Conservation (phyloP, 1,139 yeast species). For the Pichia sp. region DNA sequence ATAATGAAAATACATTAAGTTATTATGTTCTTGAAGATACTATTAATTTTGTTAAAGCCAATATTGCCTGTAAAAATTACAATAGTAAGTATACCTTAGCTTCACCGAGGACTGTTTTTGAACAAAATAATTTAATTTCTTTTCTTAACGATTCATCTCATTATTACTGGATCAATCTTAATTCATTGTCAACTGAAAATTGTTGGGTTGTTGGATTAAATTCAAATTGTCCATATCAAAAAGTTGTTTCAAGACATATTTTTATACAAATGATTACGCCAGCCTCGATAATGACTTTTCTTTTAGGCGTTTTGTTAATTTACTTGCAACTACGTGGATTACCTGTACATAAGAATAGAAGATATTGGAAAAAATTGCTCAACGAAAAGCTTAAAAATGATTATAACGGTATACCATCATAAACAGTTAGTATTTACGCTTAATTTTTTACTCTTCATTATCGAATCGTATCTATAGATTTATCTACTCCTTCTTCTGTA, state of each 20-base stretch:
- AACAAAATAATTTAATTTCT: constrained; percentile 33
- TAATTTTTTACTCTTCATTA: neutral
- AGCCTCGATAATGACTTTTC: constrained; percentile 49
- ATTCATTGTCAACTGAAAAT: constrained; percentile 63
- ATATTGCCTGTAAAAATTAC: constrained; percentile 19
- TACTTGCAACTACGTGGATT: constrained; percentile 34
- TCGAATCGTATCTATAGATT: constrained; percentile 8
- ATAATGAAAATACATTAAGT: constrained; percentile 32
- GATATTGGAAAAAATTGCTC: constrained; percentile 47
- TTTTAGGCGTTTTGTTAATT: constrained; percentile 39
- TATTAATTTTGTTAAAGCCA: constrained; percentile 48
- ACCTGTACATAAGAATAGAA: constrained; percentile 51
- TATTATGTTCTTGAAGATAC: constrained; percentile 42
- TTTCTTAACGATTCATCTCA: constrained; percentile 18
- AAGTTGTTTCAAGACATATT: constrained; percentile 45
- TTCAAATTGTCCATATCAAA: constrained; percentile 73
- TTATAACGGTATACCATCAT: constrained; percentile 62
- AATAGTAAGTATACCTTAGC: constrained; percentile 35
- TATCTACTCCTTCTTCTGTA: constrained; percentile 45
- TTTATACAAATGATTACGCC: constrained; percentile 66
- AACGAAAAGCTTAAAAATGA: constrained; percentile 43
- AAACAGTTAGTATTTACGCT: neutral
- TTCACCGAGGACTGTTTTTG: constrained; percentile 51
- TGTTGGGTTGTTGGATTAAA: constrained; percentile 86
- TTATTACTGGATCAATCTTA: constrained; percentile 73